phyloP scores from a whole-genome alignment of 257 asterid genomes.

The Lycium ferocissimum region DNA sequence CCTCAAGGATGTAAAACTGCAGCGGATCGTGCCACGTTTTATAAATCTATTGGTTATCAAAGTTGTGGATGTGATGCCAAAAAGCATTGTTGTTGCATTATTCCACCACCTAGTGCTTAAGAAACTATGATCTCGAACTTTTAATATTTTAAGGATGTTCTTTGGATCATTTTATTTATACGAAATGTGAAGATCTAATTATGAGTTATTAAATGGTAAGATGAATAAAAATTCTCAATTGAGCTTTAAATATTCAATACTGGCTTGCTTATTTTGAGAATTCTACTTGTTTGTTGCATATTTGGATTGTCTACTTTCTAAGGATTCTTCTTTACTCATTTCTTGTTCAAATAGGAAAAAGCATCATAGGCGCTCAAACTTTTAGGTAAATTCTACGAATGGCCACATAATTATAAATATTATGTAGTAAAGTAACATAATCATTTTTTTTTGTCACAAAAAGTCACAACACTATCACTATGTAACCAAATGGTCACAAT shows the following conservation, averaged over 20 bases:
- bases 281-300: neutral
- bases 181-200: too few relatives aligned
- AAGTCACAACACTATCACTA: too few relatives aligned
- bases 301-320: neutral
- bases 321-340: neutral
- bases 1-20: constrained; percentile 3
- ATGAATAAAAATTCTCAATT: neutral
- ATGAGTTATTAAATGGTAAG: too few relatives aligned
- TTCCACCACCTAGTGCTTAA: constrained; percentile 9
- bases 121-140: neutral
- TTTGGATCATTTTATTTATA: neutral
- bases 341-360: too few relatives aligned
- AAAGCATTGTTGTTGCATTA: constrained; percentile 13
- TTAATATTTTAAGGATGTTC: neutral
- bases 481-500: too few relatives aligned
- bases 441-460: too few relatives aligned
- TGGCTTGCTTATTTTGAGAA: neutral
- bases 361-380: too few relatives aligned
- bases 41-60: neutral
- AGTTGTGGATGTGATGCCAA: neutral
- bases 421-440: too few relatives aligned
- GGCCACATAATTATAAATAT: too few relatives aligned
- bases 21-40: neutral
- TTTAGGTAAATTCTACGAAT: too few relatives aligned
- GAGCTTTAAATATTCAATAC: neutral